Conservation (phyloP, 1,284 basidiomycete genomes). For the Mycosarcoma mackinlayi region DNA sequence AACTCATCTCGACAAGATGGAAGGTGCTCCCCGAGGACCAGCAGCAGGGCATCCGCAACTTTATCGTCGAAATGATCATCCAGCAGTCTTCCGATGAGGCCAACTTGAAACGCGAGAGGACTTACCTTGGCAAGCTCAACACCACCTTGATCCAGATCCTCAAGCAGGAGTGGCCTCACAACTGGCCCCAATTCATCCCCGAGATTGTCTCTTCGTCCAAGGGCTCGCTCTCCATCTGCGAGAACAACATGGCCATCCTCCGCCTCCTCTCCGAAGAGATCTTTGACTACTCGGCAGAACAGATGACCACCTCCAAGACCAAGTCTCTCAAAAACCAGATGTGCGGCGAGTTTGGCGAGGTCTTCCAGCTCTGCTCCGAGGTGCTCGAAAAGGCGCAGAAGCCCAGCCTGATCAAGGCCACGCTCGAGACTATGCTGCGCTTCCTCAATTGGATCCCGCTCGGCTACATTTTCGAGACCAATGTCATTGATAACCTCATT, state of each 20-base stretch:
- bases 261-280: slow-evolving; percentile 98
- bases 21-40: slow-evolving; percentile 94
- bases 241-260: slow-evolving; percentile 99
- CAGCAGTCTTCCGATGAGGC: slow-evolving; percentile 84
- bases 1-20: slow-evolving; percentile 93
- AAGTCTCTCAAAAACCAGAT: slow-evolving; percentile 89
- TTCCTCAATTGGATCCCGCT: slow-evolving; percentile 99
- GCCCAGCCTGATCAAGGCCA: slow-evolving; percentile 92
- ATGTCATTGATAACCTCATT: slow-evolving; percentile 92
- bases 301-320: slow-evolving; percentile 98
- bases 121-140: slow-evolving; percentile 96
- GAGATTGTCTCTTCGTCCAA: slow-evolving; percentile 98
- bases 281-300: slow-evolving; percentile 98
- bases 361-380: slow-evolving; percentile 72
- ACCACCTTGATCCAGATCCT: slow-evolving; percentile 95
- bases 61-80: slow-evolving; percentile 92
- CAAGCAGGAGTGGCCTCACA: slow-evolving; percentile 99
- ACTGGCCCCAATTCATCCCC: slow-evolving; percentile 98
- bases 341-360: slow-evolving; percentile 67
- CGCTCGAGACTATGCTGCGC: slow-evolving; percentile 91
- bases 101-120: slow-evolving; percentile 89
- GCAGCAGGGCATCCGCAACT: slow-evolving; percentile 84
- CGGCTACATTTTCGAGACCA: slow-evolving; percentile 98
- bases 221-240: slow-evolving; percentile 94
- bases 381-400: slow-evolving; percentile 98